These are phyloP conservation scores for Raffaelea ambrosiae DNA, from an alignment of 2,329 filamentous ascomycete species.

Conservation along the genomic window DNA sequence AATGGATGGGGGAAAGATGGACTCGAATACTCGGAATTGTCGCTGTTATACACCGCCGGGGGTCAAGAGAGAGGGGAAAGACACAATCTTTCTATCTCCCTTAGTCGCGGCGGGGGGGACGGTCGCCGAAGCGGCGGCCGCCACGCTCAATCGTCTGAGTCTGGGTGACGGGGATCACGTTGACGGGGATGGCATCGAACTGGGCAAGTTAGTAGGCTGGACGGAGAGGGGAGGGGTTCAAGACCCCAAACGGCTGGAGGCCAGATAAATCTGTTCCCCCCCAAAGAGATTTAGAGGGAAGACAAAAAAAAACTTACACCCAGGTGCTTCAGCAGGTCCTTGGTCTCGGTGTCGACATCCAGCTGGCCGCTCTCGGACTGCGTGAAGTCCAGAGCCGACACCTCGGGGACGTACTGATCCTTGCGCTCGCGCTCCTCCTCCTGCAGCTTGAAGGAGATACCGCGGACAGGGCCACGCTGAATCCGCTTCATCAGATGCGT, in stretches of 20 bases:
- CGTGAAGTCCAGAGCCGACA: constrained; percentile 96
- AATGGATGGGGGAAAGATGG: neutral
- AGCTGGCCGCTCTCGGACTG: constrained; percentile 90
- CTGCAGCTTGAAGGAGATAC: constrained; percentile 99
- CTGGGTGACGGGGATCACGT: constrained; percentile 84
- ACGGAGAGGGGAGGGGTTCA: neutral
- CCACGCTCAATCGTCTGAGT: constrained; percentile 75
- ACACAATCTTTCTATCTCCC: constrained; percentile 3
- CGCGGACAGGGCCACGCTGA: constrained; percentile 96
- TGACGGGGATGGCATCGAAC: constrained; percentile 98
- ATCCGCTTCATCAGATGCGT: constrained; percentile 99
- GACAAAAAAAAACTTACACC: constrained; percentile 61
- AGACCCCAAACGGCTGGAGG: too few species aligned
- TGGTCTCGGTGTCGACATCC: constrained; percentile 94
- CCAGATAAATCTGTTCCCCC: too few species aligned
- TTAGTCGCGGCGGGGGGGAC: constrained; percentile 34
- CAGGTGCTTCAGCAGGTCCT: constrained; percentile 97
- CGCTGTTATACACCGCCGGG: neutral
- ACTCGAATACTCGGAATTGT: too few species aligned
- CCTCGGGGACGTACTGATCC: constrained; percentile 99
- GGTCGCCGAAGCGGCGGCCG: constrained; percentile 36
- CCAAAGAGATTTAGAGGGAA: too few species aligned
- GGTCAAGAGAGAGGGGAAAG: constrained; percentile 1
- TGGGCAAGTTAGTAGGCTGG: constrained; percentile 26
- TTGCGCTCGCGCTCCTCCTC: constrained; percentile 99